A percentile compares a stretch with the other conserved stretches of the same genome.
Evolutionary conservation across 345 rosid species (phyloP).

Genomic region (Kernera saxatilis): DNA sequence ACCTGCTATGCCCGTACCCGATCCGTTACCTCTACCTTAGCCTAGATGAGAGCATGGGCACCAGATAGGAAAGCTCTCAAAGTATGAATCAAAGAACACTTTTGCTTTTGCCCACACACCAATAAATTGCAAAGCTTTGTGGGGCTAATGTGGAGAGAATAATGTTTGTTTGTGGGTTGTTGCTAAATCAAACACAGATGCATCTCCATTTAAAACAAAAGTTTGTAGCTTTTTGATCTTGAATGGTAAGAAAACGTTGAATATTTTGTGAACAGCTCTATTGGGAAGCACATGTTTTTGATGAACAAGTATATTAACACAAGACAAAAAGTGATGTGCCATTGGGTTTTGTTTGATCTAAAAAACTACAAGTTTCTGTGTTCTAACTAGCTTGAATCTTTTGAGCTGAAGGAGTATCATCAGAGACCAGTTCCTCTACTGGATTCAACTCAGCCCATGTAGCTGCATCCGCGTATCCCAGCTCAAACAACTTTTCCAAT

Average conservation of each 20-base stretch:
- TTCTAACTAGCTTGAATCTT: constrained; percentile 1
- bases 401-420: constrained; percentile 19
- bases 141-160: background rate
- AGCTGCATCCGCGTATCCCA: constrained; percentile 77
- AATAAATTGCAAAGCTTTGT: constrained; percentile 19
- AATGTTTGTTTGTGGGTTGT: constrained; percentile 8
- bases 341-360: background rate
- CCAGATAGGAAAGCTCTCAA: background rate
- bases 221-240: background rate
- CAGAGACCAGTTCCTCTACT: constrained; percentile 38
- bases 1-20: constrained; percentile 9
- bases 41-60: background rate
- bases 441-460: constrained; percentile 75
- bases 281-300: background rate
- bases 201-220: background rate
- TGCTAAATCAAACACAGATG: background rate
- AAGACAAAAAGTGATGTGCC: background rate
- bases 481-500: constrained; percentile 70
- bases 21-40: constrained; percentile 29
- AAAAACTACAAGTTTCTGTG: background rate
- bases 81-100: background rate
- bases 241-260: background rate
- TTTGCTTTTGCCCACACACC: constrained; percentile 12
- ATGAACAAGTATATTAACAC: background rate
- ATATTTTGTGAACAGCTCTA: background rate